A percentile compares a stretch with the other conserved stretches of the same genome.
phyloP scores from a whole-genome alignment of 441 rosid species.

The Dalechampia spathulata region DNA sequence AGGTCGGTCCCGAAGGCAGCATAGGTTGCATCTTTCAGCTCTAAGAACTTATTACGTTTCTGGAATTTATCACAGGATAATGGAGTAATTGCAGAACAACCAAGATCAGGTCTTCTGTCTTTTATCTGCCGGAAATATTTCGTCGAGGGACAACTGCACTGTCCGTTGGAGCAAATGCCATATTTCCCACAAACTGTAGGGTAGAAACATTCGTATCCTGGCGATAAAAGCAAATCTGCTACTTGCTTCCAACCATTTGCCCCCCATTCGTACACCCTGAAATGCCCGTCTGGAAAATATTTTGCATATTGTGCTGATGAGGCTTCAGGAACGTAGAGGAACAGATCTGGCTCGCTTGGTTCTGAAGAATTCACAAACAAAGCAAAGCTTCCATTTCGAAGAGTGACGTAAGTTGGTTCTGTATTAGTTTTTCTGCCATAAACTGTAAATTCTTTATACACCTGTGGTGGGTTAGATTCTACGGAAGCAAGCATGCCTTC shows the following conservation, averaged over 20 bases:
- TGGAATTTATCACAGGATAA: not conserved
- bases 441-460: not conserved
- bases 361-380: constrained; percentile 13
- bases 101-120: not conserved
- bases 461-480: constrained; percentile 6
- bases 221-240: constrained; percentile 1
- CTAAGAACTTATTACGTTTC: not conserved
- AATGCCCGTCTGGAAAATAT: constrained; percentile 9
- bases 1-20: not conserved
- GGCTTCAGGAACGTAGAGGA: not conserved
- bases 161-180: constrained; percentile 8
- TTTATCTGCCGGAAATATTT: constrained; percentile 4
- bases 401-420: constrained; percentile 10
- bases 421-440: not conserved
- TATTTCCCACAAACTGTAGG: constrained; percentile 15
- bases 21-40: constrained; percentile 6
- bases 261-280: constrained; percentile 10
- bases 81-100: constrained; percentile 9
- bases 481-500: constrained; percentile 2
- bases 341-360: not conserved
- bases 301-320: not conserved
- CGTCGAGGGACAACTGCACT: constrained; percentile 7
- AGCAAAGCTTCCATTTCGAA: constrained; percentile 19
- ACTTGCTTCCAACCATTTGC: not conserved
- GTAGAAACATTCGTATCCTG: constrained; percentile 8